Conservation (phyloP, 148 eudicot genomes). For the Salicornia ramosissima region DNA sequence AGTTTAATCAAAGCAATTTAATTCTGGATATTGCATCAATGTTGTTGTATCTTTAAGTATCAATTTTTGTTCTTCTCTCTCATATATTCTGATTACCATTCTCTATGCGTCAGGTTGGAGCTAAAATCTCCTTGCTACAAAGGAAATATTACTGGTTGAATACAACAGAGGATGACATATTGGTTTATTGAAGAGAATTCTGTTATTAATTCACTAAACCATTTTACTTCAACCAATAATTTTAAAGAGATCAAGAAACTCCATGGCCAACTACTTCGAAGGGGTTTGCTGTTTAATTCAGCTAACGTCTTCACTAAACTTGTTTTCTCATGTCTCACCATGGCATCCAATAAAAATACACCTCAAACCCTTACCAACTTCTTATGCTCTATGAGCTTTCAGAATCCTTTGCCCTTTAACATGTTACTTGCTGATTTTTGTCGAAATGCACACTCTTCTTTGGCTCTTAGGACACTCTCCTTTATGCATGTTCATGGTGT, state of each 20-base stretch:
- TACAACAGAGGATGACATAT: background rate
- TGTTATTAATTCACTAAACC: slow-evolving; percentile 17
- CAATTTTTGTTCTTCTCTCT: too few species aligned
- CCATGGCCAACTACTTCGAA: slow-evolving; percentile 43
- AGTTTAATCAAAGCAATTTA: background rate
- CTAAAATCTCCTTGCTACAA: background rate
- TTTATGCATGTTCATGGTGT: slow-evolving; percentile 49
- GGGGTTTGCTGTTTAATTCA: slow-evolving; percentile 36
- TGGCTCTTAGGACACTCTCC: slow-evolving; percentile 37
- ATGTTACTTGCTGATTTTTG: slow-evolving; percentile 44
- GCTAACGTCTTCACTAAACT: slow-evolving; percentile 40
- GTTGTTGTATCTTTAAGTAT: too few species aligned
- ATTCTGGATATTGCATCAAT: background rate
- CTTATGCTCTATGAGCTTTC: slow-evolving; percentile 34
- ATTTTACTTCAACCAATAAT: slow-evolving; percentile 32
- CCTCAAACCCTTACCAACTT: slow-evolving; percentile 32
- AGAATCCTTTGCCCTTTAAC: slow-evolving; percentile 47
- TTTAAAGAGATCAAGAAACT: slow-evolving; percentile 35
- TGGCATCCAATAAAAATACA: slow-evolving; percentile 22
- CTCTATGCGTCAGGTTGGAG: background rate
- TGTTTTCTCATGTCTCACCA: slow-evolving; percentile 36
- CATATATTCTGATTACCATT: too few species aligned
- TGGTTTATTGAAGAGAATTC: slow-evolving; percentile 2
- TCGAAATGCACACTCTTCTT: slow-evolving; percentile 34
- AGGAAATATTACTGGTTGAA: background rate